Evolutionary conservation across 2,329 filamentous ascomycete species (phyloP).

Genomic region (Alternaria incomplexa): DNA sequence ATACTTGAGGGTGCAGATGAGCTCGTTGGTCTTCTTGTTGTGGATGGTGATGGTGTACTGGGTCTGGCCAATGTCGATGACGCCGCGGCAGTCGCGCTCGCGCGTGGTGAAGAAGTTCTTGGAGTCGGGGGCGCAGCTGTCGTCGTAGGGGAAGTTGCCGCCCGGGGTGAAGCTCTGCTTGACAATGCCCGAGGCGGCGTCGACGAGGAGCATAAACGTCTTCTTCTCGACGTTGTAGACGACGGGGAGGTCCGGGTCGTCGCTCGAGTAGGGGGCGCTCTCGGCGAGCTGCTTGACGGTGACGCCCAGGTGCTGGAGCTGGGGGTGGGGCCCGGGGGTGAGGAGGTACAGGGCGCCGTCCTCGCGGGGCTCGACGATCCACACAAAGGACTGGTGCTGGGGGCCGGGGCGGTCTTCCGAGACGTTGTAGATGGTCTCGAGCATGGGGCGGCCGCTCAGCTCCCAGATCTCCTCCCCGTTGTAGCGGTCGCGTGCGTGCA

Average conservation of each 20-base stretch:
- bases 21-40: slow-evolving; percentile 72
- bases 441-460: slow-evolving; percentile 84
- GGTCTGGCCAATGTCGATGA: slow-evolving; percentile 80
- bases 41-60: slow-evolving; percentile 91
- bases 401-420: slow-evolving; percentile 43
- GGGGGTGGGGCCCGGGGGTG: slow-evolving; percentile 67
- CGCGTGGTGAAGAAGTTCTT: slow-evolving; percentile 59
- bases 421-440: slow-evolving; percentile 81
- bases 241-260: slow-evolving; percentile 69
- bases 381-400: slow-evolving; percentile 83
- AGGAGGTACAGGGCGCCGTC: slow-evolving; percentile 90
- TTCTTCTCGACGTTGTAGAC: slow-evolving; percentile 92
- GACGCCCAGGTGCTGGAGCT: slow-evolving; percentile 70
- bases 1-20: slow-evolving; percentile 88
- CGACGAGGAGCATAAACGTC: slow-evolving; percentile 85
- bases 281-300: slow-evolving; percentile 90
- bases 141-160: slow-evolving; percentile 71
- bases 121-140: slow-evolving; percentile 73
- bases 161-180: slow-evolving; percentile 82
- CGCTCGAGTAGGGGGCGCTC: slow-evolving; percentile 75
- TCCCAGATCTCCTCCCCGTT: slow-evolving; percentile 87
- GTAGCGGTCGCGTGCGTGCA: slow-evolving; percentile 88
- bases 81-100: slow-evolving; percentile 73
- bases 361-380: slow-evolving; percentile 91
- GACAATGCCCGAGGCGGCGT: slow-evolving; percentile 82